These are phyloP conservation scores for Osmanthus fragrans DNA, from an alignment of 257 asterid species.

Conservation along the genomic window DNA sequence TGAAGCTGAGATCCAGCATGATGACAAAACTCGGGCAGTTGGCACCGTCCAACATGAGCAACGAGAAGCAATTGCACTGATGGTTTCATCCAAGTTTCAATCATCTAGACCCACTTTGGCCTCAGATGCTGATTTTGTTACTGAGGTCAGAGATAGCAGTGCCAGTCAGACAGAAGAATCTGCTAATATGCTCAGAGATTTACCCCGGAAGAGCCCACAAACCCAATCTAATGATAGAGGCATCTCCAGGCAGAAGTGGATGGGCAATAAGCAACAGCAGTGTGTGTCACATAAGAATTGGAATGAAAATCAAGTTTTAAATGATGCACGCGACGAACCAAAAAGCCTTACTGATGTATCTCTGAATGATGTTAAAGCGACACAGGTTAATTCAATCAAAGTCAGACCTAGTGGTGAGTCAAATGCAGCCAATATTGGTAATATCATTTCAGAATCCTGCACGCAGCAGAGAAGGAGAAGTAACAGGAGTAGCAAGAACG, in stretches of 20 bases:
- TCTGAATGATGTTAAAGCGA: conserved; percentile 26
- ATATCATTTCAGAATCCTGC: conserved; percentile 39
- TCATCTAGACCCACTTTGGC: conserved; percentile 30
- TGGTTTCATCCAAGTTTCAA: conserved; percentile 36
- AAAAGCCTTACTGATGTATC: conserved; percentile 32
- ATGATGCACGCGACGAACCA: conserved; percentile 33
- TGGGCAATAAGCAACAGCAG: conserved; percentile 61
- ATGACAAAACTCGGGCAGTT: conserved; percentile 35
- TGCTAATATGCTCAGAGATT: conserved; percentile 28
- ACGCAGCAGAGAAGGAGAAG: conserved; percentile 61
- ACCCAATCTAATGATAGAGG: conserved; percentile 45
- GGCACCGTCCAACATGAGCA: conserved; percentile 33
- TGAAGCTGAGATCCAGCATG: conserved; percentile 42
- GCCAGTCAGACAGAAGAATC: conserved; percentile 36
- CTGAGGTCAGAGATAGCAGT: conserved; percentile 28
- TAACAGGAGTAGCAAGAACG: conserved; percentile 52
- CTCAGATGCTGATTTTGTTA: conserved; percentile 31
- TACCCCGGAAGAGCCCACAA: conserved; percentile 28
- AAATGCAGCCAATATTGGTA: conserved; percentile 32
- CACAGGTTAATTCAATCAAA: conserved; percentile 40
- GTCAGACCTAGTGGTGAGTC: conserved; percentile 35
- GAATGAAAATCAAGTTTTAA: conserved; percentile 39
- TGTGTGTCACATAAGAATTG: conserved; percentile 38
- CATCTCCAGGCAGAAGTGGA: conserved; percentile 44
- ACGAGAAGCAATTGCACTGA: conserved; percentile 30